These are phyloP conservation scores for Pistacia vera DNA, from an alignment of 345 rosid species.

Conservation along the genomic window DNA sequence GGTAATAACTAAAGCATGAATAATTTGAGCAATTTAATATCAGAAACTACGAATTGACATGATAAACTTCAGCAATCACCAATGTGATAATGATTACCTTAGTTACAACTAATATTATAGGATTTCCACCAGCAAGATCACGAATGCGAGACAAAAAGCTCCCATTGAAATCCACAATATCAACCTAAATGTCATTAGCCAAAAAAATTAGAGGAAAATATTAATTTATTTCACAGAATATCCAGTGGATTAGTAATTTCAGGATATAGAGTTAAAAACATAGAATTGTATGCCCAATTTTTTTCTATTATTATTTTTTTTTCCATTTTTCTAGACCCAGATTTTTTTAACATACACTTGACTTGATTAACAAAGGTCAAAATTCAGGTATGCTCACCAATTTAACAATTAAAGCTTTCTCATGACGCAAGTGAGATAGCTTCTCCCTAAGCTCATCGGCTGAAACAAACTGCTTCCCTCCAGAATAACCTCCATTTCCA, in stretches of 20 bases:
- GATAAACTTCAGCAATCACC: slow-evolving; percentile 10
- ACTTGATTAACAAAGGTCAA: neutral
- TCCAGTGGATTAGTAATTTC: neutral
- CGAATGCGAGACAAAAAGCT: slow-evolving; percentile 91
- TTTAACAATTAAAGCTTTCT: slow-evolving; percentile 82
- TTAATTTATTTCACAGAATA: neutral
- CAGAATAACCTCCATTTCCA: slow-evolving; percentile 94
- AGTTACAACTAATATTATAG: slow-evolving; percentile 84
- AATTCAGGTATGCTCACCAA: slow-evolving; percentile 45
- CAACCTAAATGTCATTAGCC: slow-evolving; percentile 61
- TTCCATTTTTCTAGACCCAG: neutral
- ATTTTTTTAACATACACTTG: neutral
- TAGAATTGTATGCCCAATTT: neutral
- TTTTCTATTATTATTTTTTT: neutral
- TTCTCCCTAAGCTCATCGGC: slow-evolving; percentile 90
- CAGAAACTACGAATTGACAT: neutral
- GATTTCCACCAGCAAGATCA: slow-evolving; percentile 91
- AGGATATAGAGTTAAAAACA: neutral
- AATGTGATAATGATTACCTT: slow-evolving; percentile 47
- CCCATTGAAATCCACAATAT: slow-evolving; percentile 94
- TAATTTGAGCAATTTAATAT: slow-evolving; percentile 6
- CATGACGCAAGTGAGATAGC: slow-evolving; percentile 76
- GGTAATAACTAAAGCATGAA: slow-evolving; percentile 18
- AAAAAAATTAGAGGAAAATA: slow-evolving; percentile 12
- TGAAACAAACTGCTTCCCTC: slow-evolving; percentile 84